Percentiles rank a stretch among this genome's conserved stretches.
These are phyloP conservation scores for Leishmania lainsoni DNA, from an alignment of 208 protist genomes.

Conservation along the genomic window DNA sequence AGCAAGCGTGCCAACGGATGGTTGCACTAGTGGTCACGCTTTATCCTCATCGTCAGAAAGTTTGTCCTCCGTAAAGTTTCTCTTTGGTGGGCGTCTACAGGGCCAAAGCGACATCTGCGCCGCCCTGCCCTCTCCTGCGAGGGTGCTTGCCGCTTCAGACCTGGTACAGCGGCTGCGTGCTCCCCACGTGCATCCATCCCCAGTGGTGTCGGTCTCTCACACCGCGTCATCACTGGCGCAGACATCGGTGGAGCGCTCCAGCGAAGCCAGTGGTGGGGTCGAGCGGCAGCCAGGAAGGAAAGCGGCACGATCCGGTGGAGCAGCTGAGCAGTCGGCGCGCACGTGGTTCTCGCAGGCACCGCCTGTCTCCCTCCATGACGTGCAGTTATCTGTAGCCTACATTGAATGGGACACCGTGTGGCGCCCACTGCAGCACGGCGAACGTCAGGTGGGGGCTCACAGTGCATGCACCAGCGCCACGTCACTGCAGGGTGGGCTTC, in stretches of 20 bases:
- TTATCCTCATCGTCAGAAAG: neutral
- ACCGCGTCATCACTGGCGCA: neutral
- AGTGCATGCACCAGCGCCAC: neutral
- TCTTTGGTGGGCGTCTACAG: neutral
- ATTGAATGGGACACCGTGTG: slow-evolving; percentile 8
- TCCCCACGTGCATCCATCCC: slow-evolving; percentile 14
- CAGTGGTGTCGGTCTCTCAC: neutral
- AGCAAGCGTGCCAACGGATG: neutral
- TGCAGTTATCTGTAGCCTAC: slow-evolving; percentile 24
- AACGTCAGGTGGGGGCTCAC: neutral
- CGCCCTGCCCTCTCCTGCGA: slow-evolving; percentile 8
- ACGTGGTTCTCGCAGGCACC: neutral
- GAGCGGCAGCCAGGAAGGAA: slow-evolving; percentile 5
- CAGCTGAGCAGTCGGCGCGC: neutral
- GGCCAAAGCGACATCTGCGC: neutral
- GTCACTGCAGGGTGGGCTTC: neutral
- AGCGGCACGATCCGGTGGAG: neutral
- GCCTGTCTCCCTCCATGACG: slow-evolving; percentile 22
- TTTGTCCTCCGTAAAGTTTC: neutral
- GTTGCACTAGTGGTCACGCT: neutral
- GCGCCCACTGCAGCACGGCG: neutral
- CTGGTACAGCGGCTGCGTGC: slow-evolving; percentile 19
- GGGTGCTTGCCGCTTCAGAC: slow-evolving; percentile 26
- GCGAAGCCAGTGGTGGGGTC: neutral
- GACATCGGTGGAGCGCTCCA: neutral